These are phyloP conservation scores for Globisporangium heterothallicum DNA, from an alignment of 352 stramenopile genomes.

Conservation along the genomic window DNA sequence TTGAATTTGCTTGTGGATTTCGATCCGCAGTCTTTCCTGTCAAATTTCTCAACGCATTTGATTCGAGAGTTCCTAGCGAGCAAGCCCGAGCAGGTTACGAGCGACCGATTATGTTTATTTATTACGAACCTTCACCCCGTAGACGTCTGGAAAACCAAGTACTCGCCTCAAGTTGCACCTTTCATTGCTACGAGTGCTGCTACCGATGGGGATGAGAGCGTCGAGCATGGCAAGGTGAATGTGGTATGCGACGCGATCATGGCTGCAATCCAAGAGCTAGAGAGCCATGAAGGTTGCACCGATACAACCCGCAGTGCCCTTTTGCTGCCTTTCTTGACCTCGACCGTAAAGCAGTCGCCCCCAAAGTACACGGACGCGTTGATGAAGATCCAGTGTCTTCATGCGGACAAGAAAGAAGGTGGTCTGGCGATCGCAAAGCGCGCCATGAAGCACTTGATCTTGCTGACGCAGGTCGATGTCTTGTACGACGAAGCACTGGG, in stretches of 20 bases:
- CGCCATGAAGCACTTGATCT: conserved; percentile 67
- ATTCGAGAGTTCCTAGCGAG: conserved; percentile 25
- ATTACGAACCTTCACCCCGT: conserved; percentile 67
- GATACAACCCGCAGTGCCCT: conserved; percentile 22
- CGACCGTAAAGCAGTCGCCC: conserved; percentile 58
- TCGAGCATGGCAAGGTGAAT: conserved; percentile 40
- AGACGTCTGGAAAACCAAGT: conserved; percentile 72
- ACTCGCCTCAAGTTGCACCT: conserved; percentile 27
- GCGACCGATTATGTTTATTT: conserved; percentile 68
- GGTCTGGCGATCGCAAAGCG: conserved; percentile 26
- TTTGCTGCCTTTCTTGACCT: conserved; percentile 60
- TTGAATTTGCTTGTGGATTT: conserved; percentile 76
- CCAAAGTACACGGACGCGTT: conserved; percentile 44
- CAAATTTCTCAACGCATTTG: conserved; percentile 21
- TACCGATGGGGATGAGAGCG: not conserved
- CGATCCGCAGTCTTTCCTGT: conserved; percentile 36
- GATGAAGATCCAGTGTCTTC: conserved; percentile 27
- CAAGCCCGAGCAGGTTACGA: conserved; percentile 30
- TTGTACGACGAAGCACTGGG: conserved; percentile 62
- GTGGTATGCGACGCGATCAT: conserved; percentile 47
- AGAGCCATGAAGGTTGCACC: conserved; percentile 14
- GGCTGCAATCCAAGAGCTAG: conserved; percentile 24
- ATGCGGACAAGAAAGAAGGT: conserved; percentile 7
- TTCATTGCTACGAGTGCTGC: conserved; percentile 14
- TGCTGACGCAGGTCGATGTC: conserved; percentile 62